Evolutionary conservation across 2,329 filamentous ascomycete genomes (phyloP).

Genomic region (Amauroascus niger): DNA sequence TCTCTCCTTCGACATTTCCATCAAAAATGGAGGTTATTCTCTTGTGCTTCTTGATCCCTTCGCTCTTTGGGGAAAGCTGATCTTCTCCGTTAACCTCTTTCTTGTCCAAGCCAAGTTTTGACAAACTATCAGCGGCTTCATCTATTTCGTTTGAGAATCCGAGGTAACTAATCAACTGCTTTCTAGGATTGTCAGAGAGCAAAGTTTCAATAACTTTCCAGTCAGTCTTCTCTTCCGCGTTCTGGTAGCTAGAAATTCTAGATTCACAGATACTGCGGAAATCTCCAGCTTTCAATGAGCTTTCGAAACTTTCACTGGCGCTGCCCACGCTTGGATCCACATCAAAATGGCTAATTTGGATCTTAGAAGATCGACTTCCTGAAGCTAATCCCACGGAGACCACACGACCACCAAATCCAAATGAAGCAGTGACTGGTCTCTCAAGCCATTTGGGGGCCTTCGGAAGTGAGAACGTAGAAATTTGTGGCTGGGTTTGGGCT

Average conservation of each 20-base stretch:
- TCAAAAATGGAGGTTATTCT: slow-evolving; percentile 74
- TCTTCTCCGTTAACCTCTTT: slow-evolving; percentile 39
- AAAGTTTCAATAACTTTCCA: slow-evolving; percentile 92
- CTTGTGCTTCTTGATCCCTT: slow-evolving; percentile 47
- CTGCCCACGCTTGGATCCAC: slow-evolving; percentile 77
- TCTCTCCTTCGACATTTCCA: slow-evolving; percentile 60
- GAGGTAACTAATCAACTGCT: slow-evolving; percentile 76
- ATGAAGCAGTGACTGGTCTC: slow-evolving; percentile 73
- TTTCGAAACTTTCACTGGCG: slow-evolving; percentile 78
- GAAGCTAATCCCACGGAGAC: slow-evolving; percentile 58
- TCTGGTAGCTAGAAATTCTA: slow-evolving; percentile 63
- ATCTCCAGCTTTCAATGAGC: slow-evolving; percentile 66
- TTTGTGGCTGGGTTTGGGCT: slow-evolving; percentile 83
- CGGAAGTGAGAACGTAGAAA: slow-evolving; percentile 73
- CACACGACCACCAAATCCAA: slow-evolving; percentile 91
- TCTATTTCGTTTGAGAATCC: slow-evolving; percentile 64
- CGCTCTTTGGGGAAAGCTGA: slow-evolving; percentile 30
- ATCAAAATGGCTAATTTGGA: slow-evolving; percentile 79
- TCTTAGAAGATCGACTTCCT: slow-evolving; percentile 60
- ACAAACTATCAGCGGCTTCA: slow-evolving; percentile 36
- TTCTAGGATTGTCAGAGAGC: slow-evolving; percentile 73
- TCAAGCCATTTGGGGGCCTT: slow-evolving; percentile 88
- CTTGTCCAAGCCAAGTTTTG: slow-evolving; percentile 35
- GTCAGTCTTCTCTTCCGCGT: slow-evolving; percentile 87
- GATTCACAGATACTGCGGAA: slow-evolving; percentile 68